phyloP scores from a whole-genome alignment of 148 eudicot species.

The Rhododendron simsii region DNA sequence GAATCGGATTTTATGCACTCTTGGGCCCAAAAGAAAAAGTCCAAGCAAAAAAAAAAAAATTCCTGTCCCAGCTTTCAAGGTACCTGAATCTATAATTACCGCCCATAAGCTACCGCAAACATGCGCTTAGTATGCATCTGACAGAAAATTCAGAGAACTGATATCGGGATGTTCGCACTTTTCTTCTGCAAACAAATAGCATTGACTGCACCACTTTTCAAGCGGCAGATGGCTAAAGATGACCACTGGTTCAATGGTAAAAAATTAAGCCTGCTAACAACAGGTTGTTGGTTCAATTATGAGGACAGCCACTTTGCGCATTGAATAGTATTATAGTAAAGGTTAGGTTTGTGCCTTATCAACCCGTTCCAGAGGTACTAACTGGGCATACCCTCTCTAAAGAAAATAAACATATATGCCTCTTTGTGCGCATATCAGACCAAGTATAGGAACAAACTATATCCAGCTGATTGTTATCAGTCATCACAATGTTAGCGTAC shows the following conservation, averaged over 20 bases:
- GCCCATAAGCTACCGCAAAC: not conserved
- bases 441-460: not conserved
- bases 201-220: not conserved
- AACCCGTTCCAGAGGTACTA: not conserved
- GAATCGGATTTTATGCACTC: not conserved
- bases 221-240: not conserved
- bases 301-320: not conserved
- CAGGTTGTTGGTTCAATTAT: not conserved
- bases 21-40: not conserved
- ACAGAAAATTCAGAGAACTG: not conserved
- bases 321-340: not conserved
- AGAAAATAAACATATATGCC: not conserved
- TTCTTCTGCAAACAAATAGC: not conserved
- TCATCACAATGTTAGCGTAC: conserved; percentile 25
- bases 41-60: not conserved
- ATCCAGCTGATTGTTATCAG: not conserved
- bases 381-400: not conserved
- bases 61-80: not conserved
- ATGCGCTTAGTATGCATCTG: not conserved
- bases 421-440: not conserved
- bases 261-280: not conserved
- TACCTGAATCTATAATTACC: not conserved
- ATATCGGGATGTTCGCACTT: not conserved
- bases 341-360: not conserved
- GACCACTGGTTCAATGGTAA: not conserved